Evolutionary conservation across 2,329 filamentous ascomycete genomes (phyloP).

Genomic region (Monilinia polystroma): DNA sequence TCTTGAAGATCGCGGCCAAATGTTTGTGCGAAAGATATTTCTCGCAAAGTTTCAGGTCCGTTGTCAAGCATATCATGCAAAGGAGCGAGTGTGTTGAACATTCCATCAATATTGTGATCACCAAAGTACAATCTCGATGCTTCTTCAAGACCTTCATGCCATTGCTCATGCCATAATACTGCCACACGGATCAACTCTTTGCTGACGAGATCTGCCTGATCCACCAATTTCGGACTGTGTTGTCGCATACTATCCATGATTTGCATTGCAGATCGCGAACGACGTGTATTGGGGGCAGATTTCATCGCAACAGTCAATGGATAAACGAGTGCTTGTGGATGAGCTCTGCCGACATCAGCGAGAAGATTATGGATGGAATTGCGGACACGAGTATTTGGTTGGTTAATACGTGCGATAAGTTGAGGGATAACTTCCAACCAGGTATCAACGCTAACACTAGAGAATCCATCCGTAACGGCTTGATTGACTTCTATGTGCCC

Average conservation of each 20-base stretch:
- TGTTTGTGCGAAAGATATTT: conserved; percentile 96
- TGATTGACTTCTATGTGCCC: conserved; percentile 83
- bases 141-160: conserved; percentile 97
- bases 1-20: conserved; percentile 95
- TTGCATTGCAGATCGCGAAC: conserved; percentile 82
- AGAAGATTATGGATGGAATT: conserved; percentile 89
- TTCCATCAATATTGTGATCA: conserved; percentile 94
- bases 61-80: conserved; percentile 88
- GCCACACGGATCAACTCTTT: conserved; percentile 96
- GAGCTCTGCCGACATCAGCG: conserved; percentile 86
- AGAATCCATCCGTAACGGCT: conserved; percentile 86
- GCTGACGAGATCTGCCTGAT: conserved; percentile 93
- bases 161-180: conserved; percentile 97
- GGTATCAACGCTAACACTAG: conserved; percentile 90
- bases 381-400: conserved; percentile 85
- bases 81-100: conserved; percentile 88
- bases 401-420: conserved; percentile 94
- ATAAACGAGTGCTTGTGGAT: conserved; percentile 95
- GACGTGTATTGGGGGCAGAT: conserved; percentile 74
- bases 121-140: conserved; percentile 96
- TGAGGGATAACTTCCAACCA: conserved; percentile 99
- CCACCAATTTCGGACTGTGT: conserved; percentile 87
- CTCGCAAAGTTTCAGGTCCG: conserved; percentile 87
- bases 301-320: conserved; percentile 98
- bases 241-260: conserved; percentile 99